Evolutionary conservation across 2,329 filamentous ascomycete genomes (phyloP).

Genomic region (Myriangium duriaei): DNA sequence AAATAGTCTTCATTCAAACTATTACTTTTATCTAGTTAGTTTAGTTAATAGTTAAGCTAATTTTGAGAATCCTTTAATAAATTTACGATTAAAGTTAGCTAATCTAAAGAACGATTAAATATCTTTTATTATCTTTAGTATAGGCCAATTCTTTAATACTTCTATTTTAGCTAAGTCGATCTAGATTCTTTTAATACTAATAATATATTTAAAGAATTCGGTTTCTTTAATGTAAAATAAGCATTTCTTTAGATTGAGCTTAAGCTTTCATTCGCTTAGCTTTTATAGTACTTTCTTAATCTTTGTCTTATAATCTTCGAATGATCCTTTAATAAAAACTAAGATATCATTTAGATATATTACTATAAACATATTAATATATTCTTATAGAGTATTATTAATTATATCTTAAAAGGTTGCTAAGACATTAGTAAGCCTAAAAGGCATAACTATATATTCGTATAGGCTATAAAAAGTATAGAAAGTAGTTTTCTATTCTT

Average conservation of each 20-base stretch:
- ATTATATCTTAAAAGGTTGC: constrained; percentile 19
- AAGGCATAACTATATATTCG: constrained; percentile 18
- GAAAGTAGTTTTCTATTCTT: constrained; percentile 17
- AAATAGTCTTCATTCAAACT: not conserved
- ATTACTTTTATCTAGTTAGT: constrained; percentile 1
- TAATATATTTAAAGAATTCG: no score
- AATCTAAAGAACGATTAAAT: constrained; percentile 11
- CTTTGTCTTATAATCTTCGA: constrained; percentile 5
- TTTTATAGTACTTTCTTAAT: constrained; percentile 5
- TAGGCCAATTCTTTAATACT: constrained; percentile 3
- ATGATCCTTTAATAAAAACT: constrained; percentile 16
- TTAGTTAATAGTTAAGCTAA: constrained; percentile 1
- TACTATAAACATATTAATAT: constrained; percentile 14
- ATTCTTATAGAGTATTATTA: constrained; percentile 14
- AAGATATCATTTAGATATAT: constrained; percentile 23
- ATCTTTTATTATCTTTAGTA: constrained; percentile 3
- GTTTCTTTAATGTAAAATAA: constrained; percentile 10
- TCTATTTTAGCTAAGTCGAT: constrained; percentile 6
- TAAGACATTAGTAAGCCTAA: constrained; percentile 16
- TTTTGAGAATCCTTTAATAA: not conserved
- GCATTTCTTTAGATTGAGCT: constrained; percentile 12
- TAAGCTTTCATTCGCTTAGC: constrained; percentile 7
- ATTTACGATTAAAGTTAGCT: constrained; percentile 11
- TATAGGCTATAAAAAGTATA: constrained; percentile 15
- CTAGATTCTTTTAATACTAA: constrained; percentile 3